Percentiles rank a stretch among this genome's conserved stretches.
Evolutionary conservation across 2,329 filamentous ascomycete species (phyloP).

Genomic region (Ceratocystis papillata): DNA sequence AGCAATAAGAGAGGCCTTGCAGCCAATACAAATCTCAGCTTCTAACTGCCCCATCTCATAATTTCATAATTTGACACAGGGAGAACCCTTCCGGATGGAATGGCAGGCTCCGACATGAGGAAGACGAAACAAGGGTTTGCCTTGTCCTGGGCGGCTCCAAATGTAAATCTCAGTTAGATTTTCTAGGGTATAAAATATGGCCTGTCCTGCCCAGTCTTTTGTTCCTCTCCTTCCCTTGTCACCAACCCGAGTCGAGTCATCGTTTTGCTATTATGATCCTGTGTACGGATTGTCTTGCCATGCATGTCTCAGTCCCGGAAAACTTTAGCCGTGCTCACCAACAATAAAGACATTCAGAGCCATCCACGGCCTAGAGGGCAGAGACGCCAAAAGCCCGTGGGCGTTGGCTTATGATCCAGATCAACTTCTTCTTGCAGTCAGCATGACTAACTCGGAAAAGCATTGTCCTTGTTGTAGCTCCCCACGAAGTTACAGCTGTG

Average conservation of each 20-base stretch:
- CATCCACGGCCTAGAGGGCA: neutral
- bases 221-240: no score
- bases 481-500: neutral
- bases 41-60: neutral
- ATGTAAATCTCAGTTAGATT: no score
- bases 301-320: conserved; percentile 8
- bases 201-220: no score
- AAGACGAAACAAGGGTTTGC: neutral
- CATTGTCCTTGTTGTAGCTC: conserved; percentile 1
- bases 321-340: neutral
- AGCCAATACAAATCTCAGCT: neutral
- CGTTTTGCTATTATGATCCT: neutral
- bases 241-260: neutral
- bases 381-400: neutral
- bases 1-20: neutral
- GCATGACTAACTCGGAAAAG: conserved; percentile 1
- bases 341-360: neutral
- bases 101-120: neutral
- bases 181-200: no score
- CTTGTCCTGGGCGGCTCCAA: no score
- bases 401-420: neutral
- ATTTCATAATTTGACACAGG: neutral
- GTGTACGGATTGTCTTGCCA: neutral
- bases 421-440: neutral
- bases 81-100: neutral